Evolutionary conservation across 140 eudicot species (phyloP), one percentile per base, ranked within the genome.

Genomic region (Stevia rebaudiana): DNA sequence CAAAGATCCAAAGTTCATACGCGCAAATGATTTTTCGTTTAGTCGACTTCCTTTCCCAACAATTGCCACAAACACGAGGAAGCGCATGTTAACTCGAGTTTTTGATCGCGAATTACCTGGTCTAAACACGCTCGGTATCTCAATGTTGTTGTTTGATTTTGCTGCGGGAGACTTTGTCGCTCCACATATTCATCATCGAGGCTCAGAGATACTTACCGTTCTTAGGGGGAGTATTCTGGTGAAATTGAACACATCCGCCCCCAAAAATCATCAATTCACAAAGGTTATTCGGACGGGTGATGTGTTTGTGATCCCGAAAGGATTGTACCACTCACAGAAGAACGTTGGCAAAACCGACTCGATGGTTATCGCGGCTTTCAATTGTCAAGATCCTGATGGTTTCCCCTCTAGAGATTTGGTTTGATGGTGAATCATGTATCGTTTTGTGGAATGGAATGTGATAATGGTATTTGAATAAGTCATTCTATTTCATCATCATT

Each of bases 71-170:
- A 37, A 19, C n/a, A 40, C 11, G 51, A 60, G 66, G 66, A 16
- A 8, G 10, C 19, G 18, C 4, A 2, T 11, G 11, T 35, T 11
- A 18, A 59, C 17, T 37, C 4, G 0, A 6, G 65, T 59, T 17
- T 59, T 16, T 11, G 48, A 59, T 59, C 48, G 33, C 7, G 41
- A 56, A n/a, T 56, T 56, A 30, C 63, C 63, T 2, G 63, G 63
- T 28, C 43, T 56, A n/a, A 56, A 56, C 49, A 59, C 25, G 8
- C 48, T 59, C 17, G 65, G 65, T 17, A 39, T 37, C 65, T 59
- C 65, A 19, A 59, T 59, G 17, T 59, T 59, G 65, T 6, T 36
- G 42, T 59, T 59, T 35, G 47, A 59, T 59, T 59, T 59, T 59
- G 65, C 30, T 17, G 12, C 3, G 1, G 30, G 33, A 18, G 65